Conservation (phyloP, 2,329 filamentous ascomycete species). For the Pseudogymnoascus sp. region DNA sequence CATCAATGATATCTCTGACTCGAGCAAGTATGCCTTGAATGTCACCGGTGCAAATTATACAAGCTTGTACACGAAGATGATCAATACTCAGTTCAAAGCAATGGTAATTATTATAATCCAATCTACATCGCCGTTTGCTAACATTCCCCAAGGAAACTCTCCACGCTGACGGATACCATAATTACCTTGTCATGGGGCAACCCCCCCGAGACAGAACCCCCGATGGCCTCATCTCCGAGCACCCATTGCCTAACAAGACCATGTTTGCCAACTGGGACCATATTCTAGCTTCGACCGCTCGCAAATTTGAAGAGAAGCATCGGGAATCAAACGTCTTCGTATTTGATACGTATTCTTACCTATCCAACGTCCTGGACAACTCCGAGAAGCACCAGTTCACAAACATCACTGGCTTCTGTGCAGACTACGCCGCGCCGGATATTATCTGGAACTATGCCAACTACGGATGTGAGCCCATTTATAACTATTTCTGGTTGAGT, state of each 20-base stretch:
- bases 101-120: conserved; percentile 19
- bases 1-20: conserved; percentile 49
- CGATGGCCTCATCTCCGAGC: conserved; percentile 26
- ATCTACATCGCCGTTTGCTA: not conserved
- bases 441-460: conserved; percentile 34
- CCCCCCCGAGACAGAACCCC: conserved; percentile 41
- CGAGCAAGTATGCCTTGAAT: conserved; percentile 34
- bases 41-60: conserved; percentile 35
- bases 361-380: conserved; percentile 37
- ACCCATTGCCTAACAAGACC: conserved; percentile 37
- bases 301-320: conserved; percentile 21
- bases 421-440: conserved; percentile 39
- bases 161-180: conserved; percentile 36
- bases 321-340: conserved; percentile 32
- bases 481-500: conserved; percentile 42
- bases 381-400: conserved; percentile 35
- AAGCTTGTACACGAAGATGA: conserved; percentile 37
- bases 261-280: conserved; percentile 40
- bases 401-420: conserved; percentile 40
- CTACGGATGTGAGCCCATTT: conserved; percentile 39
- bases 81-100: conserved; percentile 34
- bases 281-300: conserved; percentile 26
- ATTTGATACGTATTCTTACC: conserved; percentile 37
- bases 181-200: conserved; percentile 44
- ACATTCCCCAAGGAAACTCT: conserved; percentile 26